Evolutionary conservation across 225 moss, liverwort and hornwort species (phyloP).

Genomic region (Sphagnum contortum): DNA sequence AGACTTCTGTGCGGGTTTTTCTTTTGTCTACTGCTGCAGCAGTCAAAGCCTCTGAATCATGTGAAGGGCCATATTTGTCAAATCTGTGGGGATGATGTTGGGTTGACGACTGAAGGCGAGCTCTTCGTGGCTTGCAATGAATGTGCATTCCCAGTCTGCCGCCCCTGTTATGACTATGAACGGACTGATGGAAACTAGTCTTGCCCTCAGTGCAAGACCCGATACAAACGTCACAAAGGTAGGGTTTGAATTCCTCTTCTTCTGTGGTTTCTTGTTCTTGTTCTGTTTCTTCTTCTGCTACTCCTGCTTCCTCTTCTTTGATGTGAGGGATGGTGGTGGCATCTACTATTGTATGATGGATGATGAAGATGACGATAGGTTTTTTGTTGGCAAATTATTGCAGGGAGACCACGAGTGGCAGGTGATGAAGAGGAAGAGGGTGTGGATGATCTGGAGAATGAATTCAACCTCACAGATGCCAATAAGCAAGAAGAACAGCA

Average conservation of each 20-base stretch:
- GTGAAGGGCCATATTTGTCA: constrained; percentile 62
- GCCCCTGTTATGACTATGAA: constrained; percentile 93
- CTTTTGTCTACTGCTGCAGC: constrained; percentile 8
- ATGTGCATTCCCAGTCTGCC: constrained; percentile 92
- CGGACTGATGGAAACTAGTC: constrained; percentile 88
- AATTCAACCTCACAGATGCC: constrained; percentile 68
- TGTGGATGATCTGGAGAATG: constrained; percentile 65
- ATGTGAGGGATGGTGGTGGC: too few species aligned
- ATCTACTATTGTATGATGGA: background rate
- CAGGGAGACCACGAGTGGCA: constrained; percentile 79
- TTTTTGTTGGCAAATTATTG: background rate
- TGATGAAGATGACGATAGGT: background rate
- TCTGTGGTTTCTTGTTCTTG: background rate
- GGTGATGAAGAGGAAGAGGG: constrained; percentile 93
- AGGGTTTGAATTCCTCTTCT: background rate
- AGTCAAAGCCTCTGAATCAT: constrained; percentile 68
- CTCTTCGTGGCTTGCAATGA: constrained; percentile 94
- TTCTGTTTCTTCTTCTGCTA: background rate
- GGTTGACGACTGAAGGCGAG: constrained; percentile 61
- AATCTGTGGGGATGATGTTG: constrained; percentile 92
- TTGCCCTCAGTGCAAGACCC: constrained; percentile 90
- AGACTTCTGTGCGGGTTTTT: too few species aligned
- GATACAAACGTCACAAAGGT: constrained; percentile 90
- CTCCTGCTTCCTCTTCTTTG: too few species aligned
- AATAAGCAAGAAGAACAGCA: constrained; percentile 62